Evolutionary conservation across 768 basidiomycete genomes (phyloP).

Genomic region (Leccinum boreale): DNA sequence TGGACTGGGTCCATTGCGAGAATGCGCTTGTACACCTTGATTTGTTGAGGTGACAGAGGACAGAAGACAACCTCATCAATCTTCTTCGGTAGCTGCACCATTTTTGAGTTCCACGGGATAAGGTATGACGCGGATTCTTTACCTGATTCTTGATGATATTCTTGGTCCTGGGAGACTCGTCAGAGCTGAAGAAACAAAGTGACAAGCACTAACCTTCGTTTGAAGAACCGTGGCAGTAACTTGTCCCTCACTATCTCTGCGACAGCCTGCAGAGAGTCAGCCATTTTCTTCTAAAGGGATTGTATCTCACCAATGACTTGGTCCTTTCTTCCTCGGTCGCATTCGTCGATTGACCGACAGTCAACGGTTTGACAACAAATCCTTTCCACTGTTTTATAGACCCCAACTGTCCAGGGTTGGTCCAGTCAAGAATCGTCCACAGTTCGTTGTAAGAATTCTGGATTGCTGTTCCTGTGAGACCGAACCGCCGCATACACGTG

Average conservation of each 20-base stretch:
- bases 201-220: slow-evolving; percentile 55
- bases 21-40: slow-evolving; percentile 68
- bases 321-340: slow-evolving; percentile 62
- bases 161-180: slow-evolving; percentile 53
- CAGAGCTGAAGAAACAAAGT: background rate
- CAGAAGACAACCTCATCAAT: slow-evolving; percentile 92
- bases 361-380: slow-evolving; percentile 66
- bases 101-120: background rate
- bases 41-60: slow-evolving; percentile 72
- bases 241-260: slow-evolving; percentile 61
- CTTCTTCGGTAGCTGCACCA: slow-evolving; percentile 75
- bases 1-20: slow-evolving; percentile 64
- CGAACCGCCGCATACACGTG: slow-evolving; percentile 66
- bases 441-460: slow-evolving; percentile 91
- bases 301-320: slow-evolving; percentile 44
- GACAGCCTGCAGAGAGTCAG: slow-evolving; percentile 40
- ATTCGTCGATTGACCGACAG: slow-evolving; percentile 60
- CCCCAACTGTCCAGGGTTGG: slow-evolving; percentile 78
- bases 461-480: slow-evolving; percentile 78
- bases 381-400: slow-evolving; percentile 72
- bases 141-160: slow-evolving; percentile 71
- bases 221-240: slow-evolving; percentile 78
- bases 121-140: background rate
- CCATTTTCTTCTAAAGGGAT: background rate
- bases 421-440: slow-evolving; percentile 92